Evolutionary conservation across 1,284 basidiomycete species (phyloP).

Genomic region (Rhodotorula sp.): DNA sequence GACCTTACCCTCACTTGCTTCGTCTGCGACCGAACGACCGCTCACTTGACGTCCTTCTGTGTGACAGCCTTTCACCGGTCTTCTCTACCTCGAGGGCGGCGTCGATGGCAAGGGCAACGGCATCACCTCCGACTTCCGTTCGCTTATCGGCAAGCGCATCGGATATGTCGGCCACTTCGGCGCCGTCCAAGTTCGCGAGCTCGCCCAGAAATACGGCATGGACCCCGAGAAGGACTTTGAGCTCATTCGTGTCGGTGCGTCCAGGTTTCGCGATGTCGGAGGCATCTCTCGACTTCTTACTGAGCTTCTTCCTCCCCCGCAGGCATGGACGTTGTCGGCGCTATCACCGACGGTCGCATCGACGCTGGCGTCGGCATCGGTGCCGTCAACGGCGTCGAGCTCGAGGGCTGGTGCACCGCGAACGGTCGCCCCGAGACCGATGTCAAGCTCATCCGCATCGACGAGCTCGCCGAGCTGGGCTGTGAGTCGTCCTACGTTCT

Average conservation of each 20-base stretch:
- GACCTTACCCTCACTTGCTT: neutral
- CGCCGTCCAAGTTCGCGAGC: slow-evolving; percentile 34
- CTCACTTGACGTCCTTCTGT: neutral
- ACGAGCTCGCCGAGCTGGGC: slow-evolving; percentile 49
- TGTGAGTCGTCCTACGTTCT: slow-evolving; percentile 40
- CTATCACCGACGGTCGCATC: slow-evolving; percentile 50
- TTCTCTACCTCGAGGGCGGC: slow-evolving; percentile 51
- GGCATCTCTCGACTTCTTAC: neutral
- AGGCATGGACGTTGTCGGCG: slow-evolving; percentile 51
- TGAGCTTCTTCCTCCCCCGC: neutral
- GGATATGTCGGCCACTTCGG: slow-evolving; percentile 47
- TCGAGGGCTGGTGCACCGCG: slow-evolving; percentile 1
- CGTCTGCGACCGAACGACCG: neutral
- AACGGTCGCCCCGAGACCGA: slow-evolving; percentile 47
- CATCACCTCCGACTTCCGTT: slow-evolving; percentile 49
- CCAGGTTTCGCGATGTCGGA: neutral
- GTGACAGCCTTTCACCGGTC: slow-evolving; percentile 52
- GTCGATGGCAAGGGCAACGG: slow-evolving; percentile 49
- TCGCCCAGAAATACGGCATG: slow-evolving; percentile 45
- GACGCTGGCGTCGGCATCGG: slow-evolving; percentile 45
- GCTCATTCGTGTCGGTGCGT: neutral
- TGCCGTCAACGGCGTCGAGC: neutral
- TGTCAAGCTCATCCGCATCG: slow-evolving; percentile 51
- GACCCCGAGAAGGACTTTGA: slow-evolving; percentile 34
- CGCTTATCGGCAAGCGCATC: slow-evolving; percentile 51